Base-by-base conservation (phyloP, 768 basidiomycete genomes). In the Lentinula lateritia region DNA sequence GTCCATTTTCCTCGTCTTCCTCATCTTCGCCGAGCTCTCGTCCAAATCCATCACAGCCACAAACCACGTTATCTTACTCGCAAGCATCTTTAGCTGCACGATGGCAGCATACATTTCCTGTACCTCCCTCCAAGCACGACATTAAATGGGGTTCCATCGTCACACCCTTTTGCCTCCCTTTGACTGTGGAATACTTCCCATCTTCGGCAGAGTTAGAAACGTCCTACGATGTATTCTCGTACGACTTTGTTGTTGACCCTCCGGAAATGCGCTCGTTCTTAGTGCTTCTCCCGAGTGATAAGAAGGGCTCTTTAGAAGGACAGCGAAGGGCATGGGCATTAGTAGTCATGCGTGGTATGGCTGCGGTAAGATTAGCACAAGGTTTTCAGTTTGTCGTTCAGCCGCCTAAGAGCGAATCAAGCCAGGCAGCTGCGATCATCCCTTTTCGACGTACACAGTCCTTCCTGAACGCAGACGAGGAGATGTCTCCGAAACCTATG, bases 301-400 rank as follows among this genome's bases (percentile, higher is more conserved):
- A 71, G 57, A 81, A 81, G 3, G 78, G 74, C 7, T 63, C 78
- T 36, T 89, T 89, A 13, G 83, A 87, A 1, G 55, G 43, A 41
- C 67, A 82, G 42, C 82, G 89, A 6, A 80, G 83, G 23, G 85
- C 83, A 5, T 92, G 89, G 88, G 92, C 90, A 0, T 72, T 91
- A 23, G 83, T 80, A 2, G 88, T 93, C 16, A 93, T 98, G 90
- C 85, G 89, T 32, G 93, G 92, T 38, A 95, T 98, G 91, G 92
- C 92, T 1, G 93, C 92, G 3, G 88, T 97, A 50, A 82, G 96
- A 23, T 81, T 98, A 12, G 87, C 91, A 12, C 94, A 98, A 72
- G 95, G 95, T 20, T 98, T 98, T 73, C 96, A 98, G 70, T 92
- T 98, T 67, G 85, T 97, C 20, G 75, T 95, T 16, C 79, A 80